A percentile compares a stretch with the other conserved stretches of the same genome.
phyloP scores from a whole-genome alignment of 495 filamentous ascomycete genomes.

The Penicillium angulare region DNA sequence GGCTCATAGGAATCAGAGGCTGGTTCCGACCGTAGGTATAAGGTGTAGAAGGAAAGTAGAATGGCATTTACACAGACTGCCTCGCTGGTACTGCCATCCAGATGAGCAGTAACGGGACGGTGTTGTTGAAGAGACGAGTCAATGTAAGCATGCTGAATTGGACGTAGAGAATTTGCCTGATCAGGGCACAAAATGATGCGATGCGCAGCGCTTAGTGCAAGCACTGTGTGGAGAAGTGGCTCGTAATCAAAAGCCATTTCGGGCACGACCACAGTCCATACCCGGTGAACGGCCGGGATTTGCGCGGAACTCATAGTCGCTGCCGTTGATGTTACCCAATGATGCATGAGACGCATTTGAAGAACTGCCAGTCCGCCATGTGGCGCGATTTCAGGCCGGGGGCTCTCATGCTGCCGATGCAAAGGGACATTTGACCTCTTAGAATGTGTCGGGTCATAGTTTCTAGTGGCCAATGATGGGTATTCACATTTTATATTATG shows the following conservation, averaged over 20 bases:
- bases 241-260: conserved; percentile 26
- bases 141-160: conserved; percentile 21
- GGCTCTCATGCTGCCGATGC: too few species aligned
- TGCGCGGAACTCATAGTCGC: conserved; percentile 22
- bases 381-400: too few species aligned
- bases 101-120: conserved; percentile 10
- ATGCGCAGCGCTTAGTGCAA: conserved; percentile 20
- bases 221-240: conserved; percentile 25
- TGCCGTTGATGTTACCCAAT: conserved; percentile 19
- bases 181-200: conserved; percentile 16
- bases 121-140: conserved; percentile 18
- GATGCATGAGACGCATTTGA: conserved; percentile 22
- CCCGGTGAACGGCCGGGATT: conserved; percentile 8
- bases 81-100: conserved; percentile 12
- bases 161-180: conserved; percentile 15
- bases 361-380: conserved; percentile 12
- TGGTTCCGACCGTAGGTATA: conserved; percentile 19
- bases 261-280: conserved; percentile 21
- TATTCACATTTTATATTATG: conserved; percentile 18
- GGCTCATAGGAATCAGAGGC: conserved; percentile 16
- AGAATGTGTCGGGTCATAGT: conserved; percentile 13
- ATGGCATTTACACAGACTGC: conserved; percentile 18
- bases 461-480: conserved; percentile 8
- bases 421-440: not conserved
- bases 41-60: conserved; percentile 18